phyloP scores from a whole-genome alignment of 768 basidiomycete species.

The Tylopilus intermedius region DNA sequence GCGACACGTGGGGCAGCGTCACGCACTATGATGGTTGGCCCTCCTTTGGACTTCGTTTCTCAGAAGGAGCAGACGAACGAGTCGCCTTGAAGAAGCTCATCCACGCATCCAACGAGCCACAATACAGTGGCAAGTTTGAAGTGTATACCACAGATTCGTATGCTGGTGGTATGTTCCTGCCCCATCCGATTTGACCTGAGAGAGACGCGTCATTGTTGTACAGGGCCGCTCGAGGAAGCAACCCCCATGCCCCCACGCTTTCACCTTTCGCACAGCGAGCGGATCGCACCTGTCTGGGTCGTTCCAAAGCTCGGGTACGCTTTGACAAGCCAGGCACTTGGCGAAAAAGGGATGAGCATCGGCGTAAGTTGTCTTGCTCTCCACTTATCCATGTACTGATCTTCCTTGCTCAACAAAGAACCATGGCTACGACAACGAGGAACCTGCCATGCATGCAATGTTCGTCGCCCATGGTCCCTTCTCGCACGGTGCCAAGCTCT shows the following conservation, averaged over 20 bases:
- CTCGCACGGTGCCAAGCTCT: slow-evolving; percentile 61
- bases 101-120: slow-evolving; percentile 40
- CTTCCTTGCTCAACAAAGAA: slow-evolving; percentile 43
- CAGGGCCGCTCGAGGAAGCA: slow-evolving; percentile 14
- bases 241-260: slow-evolving; percentile 66
- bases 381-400: background rate
- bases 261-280: slow-evolving; percentile 65
- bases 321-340: slow-evolving; percentile 61
- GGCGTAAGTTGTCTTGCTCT: slow-evolving; percentile 51
- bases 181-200: background rate
- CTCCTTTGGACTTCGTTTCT: slow-evolving; percentile 79
- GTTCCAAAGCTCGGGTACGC: slow-evolving; percentile 79
- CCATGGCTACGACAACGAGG: slow-evolving; percentile 86
- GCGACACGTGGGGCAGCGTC: slow-evolving; percentile 24
- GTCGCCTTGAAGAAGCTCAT: slow-evolving; percentile 52
- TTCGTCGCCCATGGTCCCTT: slow-evolving; percentile 93
- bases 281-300: slow-evolving; percentile 87
- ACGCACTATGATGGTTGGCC: slow-evolving; percentile 85
- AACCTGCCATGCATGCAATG: slow-evolving; percentile 76
- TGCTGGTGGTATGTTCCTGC: slow-evolving; percentile 12
- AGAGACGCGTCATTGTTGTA: background rate
- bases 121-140: slow-evolving; percentile 53
- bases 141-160: slow-evolving; percentile 39
- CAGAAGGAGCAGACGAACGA: slow-evolving; percentile 48
- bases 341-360: slow-evolving; percentile 59